Conservation (phyloP, 1,139 yeast genomes). For the Diutina sp. region DNA sequence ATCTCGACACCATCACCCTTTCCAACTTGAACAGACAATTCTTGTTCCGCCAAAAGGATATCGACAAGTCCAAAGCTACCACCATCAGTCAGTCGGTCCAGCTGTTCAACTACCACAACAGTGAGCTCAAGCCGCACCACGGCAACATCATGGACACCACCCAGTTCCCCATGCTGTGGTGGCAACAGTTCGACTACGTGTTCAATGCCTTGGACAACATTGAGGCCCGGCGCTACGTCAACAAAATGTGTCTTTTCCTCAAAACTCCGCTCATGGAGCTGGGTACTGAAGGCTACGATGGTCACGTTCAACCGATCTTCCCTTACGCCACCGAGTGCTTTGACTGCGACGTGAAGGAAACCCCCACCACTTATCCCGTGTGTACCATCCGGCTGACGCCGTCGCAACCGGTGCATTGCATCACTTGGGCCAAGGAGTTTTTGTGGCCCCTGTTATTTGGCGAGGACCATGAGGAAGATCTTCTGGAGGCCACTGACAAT, state of each 20-base stretch:
- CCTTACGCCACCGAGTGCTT: constrained; percentile 85
- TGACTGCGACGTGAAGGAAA: constrained; percentile 77
- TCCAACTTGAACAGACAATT: constrained; percentile 91
- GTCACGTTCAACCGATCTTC: constrained; percentile 84
- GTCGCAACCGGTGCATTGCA: constrained; percentile 89
- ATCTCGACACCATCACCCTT: constrained; percentile 85
- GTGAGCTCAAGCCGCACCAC: constrained; percentile 69
- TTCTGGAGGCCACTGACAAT: constrained; percentile 45
- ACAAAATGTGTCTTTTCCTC: constrained; percentile 64
- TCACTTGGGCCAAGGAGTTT: constrained; percentile 95
- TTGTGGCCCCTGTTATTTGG: constrained; percentile 75
- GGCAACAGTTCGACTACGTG: constrained; percentile 61
- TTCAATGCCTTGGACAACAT: constrained; percentile 91
- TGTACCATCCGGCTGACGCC: constrained; percentile 97
- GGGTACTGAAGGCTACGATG: constrained; percentile 91
- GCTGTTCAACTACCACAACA: constrained; percentile 52
- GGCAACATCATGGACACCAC: constrained; percentile 78
- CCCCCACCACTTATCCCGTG: constrained; percentile 87
- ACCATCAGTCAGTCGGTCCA: constrained; percentile 79
- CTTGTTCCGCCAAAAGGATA: constrained; percentile 74
- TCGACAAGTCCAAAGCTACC: constrained; percentile 71
- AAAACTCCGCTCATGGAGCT: constrained; percentile 76
- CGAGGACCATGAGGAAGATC: constrained; percentile 26
- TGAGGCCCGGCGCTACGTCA: constrained; percentile 86
- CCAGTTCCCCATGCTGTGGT: constrained; percentile 70